Evolutionary conservation across 2,329 filamentous ascomycete genomes (phyloP).

Genomic region (Penicillium hesseltinei): DNA sequence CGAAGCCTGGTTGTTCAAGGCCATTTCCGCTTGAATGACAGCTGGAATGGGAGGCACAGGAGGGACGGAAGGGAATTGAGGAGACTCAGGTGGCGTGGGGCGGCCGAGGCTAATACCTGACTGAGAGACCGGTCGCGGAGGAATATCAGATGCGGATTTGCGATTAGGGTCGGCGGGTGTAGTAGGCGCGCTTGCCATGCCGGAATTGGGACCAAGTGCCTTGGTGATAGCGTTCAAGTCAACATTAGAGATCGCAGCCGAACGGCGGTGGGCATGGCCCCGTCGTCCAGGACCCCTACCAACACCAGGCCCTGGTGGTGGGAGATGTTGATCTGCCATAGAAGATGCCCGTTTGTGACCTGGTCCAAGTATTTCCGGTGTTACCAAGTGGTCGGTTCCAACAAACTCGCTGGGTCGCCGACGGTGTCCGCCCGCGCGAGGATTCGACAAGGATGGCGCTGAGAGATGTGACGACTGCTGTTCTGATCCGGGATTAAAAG

Average conservation of each 20-base stretch:
- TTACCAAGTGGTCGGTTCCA: slow-evolving; percentile 57
- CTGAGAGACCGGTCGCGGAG: slow-evolving; percentile 34
- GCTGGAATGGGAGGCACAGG: slow-evolving; percentile 19
- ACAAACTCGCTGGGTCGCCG: slow-evolving; percentile 85
- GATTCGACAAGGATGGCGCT: slow-evolving; percentile 51
- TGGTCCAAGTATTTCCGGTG: slow-evolving; percentile 64
- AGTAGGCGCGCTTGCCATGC: slow-evolving; percentile 60
- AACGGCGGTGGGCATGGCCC: slow-evolving; percentile 77
- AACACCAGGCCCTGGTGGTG: slow-evolving; percentile 37
- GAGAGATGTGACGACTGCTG: slow-evolving; percentile 47
- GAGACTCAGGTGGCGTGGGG: slow-evolving; percentile 36
- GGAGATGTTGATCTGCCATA: slow-evolving; percentile 27
- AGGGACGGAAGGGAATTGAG: slow-evolving; percentile 22
- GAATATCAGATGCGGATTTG: slow-evolving; percentile 30
- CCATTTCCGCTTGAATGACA: slow-evolving; percentile 15
- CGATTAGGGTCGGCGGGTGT: slow-evolving; percentile 46
- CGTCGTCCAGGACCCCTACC: slow-evolving; percentile 55
- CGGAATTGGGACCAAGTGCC: slow-evolving; percentile 40
- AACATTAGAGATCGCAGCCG: slow-evolving; percentile 76
- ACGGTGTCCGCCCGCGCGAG: slow-evolving; percentile 62
- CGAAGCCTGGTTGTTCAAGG: slow-evolving; percentile 15
- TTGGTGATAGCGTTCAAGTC: slow-evolving; percentile 63
- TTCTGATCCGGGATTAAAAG: slow-evolving; percentile 36
- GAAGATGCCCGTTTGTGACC: slow-evolving; percentile 24
- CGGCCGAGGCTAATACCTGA: slow-evolving; percentile 32